A percentile compares a stretch with the other conserved stretches of the same genome.
These are phyloP conservation scores for Gastrolobium bilobum DNA, from an alignment of 306 rosid genomes.

Conservation along the genomic window DNA sequence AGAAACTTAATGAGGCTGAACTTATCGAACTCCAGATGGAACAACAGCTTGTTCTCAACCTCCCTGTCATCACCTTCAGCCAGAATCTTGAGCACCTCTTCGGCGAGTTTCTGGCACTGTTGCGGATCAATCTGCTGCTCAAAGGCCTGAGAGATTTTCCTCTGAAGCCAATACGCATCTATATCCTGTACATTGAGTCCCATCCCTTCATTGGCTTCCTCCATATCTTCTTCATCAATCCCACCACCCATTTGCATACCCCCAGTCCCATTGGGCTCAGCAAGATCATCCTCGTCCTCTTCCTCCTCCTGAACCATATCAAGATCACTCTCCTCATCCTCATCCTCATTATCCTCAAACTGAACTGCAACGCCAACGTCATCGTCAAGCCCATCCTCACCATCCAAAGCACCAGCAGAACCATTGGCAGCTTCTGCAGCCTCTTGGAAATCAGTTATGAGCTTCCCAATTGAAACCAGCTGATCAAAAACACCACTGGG, in stretches of 20 bases:
- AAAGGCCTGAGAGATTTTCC: constrained; percentile 92
- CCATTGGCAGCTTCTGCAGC: constrained; percentile 64
- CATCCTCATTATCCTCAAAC: constrained; percentile 95
- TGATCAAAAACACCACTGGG: constrained; percentile 65
- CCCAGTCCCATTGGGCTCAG: constrained; percentile 63
- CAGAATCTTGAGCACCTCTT: constrained; percentile 80
- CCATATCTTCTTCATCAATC: constrained; percentile 89
- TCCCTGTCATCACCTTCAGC: constrained; percentile 87
- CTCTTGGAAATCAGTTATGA: constrained; percentile 87
- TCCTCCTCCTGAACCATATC: constrained; percentile 94
- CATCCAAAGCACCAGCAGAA: constrained; percentile 54
- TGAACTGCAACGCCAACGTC: constrained; percentile 96
- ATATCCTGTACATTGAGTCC: constrained; percentile 91
- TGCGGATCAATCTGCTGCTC: constrained; percentile 91
- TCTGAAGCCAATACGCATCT: constrained; percentile 98
- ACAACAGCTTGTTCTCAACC: constrained; percentile 77
- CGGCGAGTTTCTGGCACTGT: constrained; percentile 91
- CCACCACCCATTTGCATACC: constrained; percentile 98
- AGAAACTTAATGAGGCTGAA: constrained; percentile 83
- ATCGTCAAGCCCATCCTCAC: constrained; percentile 83
- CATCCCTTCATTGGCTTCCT: constrained; percentile 86
- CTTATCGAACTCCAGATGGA: constrained; percentile 74
- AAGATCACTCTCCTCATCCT: constrained; percentile 94
- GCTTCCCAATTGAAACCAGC: constrained; percentile 80
- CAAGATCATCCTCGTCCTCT: constrained; percentile 85